These are phyloP conservation scores for Alloascoidea africana DNA, from an alignment of 805 yeast genomes.

Conservation along the genomic window DNA sequence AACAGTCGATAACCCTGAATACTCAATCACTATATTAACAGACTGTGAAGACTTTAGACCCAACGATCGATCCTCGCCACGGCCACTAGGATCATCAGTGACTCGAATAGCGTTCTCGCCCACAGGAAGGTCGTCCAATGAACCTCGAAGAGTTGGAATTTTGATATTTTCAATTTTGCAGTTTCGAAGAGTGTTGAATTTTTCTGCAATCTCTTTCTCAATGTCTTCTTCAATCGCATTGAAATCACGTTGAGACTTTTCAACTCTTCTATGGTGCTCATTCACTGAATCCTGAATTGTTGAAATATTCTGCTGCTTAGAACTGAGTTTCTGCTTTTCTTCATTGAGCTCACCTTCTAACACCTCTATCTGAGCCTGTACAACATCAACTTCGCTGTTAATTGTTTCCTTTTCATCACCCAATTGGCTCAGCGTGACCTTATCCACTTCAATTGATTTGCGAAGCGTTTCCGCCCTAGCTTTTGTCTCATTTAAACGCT, in stretches of 20 bases:
- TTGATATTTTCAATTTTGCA: conserved; percentile 61
- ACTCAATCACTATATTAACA: neutral
- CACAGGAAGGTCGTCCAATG: conserved; percentile 44
- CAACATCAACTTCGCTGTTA: conserved; percentile 26
- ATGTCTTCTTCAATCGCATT: conserved; percentile 33
- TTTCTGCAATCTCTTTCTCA: conserved; percentile 24
- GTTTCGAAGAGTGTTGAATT: conserved; percentile 43
- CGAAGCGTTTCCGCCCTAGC: conserved; percentile 25
- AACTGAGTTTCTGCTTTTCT: conserved; percentile 9
- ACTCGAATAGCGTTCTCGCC: conserved; percentile 23
- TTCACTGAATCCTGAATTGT: conserved; percentile 6
- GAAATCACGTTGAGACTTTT: conserved; percentile 14
- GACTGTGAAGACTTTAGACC: neutral
- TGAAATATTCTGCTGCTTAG: conserved; percentile 2
- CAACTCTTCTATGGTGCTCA: conserved; percentile 5
- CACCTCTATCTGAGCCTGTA: conserved; percentile 20
- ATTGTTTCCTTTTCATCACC: conserved; percentile 20
- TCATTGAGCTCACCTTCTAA: conserved; percentile 18
- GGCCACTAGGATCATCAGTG: conserved; percentile 17
- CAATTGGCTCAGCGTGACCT: conserved; percentile 20
- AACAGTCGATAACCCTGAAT: neutral
- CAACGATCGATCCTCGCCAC: conserved; percentile 8
- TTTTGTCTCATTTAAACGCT: conserved; percentile 36
- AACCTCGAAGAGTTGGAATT: conserved; percentile 48
- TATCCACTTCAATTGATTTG: conserved; percentile 20